Evolutionary conservation across 202 grass and related monocot species (phyloP).

Genomic region (Schoenoplectus triqueter): DNA sequence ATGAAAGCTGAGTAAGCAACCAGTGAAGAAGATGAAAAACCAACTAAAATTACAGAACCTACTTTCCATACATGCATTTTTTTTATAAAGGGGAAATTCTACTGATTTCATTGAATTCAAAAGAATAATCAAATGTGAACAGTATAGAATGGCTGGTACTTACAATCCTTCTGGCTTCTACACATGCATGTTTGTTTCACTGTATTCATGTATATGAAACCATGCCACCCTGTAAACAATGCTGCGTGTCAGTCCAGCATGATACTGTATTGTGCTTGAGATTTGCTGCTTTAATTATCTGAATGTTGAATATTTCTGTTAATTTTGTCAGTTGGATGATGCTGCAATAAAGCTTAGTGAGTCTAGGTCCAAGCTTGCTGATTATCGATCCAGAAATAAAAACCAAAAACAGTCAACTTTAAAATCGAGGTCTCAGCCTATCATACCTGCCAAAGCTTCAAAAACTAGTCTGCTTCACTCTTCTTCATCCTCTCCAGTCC

Average conservation of each 20-base stretch:
- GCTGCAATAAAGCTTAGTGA: conserved; percentile 59
- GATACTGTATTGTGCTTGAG: neutral
- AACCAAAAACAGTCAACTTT: conserved; percentile 5
- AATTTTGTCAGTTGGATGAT: conserved; percentile 52
- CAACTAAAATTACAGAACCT: neutral
- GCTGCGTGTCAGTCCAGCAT: neutral
- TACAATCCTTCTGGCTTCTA: too few species aligned
- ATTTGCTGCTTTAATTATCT: neutral
- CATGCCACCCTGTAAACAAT: too few species aligned
- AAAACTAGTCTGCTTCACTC: conserved; percentile 36
- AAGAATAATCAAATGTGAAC: too few species aligned
- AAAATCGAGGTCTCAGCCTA: conserved; percentile 57
- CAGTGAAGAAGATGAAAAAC: neutral
- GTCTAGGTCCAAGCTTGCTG: conserved; percentile 46
- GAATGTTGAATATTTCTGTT: neutral
- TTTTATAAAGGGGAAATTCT: too few species aligned
- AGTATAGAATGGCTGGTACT: too few species aligned
- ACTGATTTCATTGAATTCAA: too few species aligned
- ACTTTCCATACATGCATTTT: too few species aligned
- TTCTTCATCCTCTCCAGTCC: conserved; percentile 40
- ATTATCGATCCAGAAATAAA: conserved; percentile 40
- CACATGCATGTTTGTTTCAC: neutral
- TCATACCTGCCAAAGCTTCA: conserved; percentile 47
- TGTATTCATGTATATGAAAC: neutral
- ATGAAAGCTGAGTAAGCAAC: neutral